Conservation (phyloP, 805 yeast species). For the Wickerhamomyces bisporus region DNA sequence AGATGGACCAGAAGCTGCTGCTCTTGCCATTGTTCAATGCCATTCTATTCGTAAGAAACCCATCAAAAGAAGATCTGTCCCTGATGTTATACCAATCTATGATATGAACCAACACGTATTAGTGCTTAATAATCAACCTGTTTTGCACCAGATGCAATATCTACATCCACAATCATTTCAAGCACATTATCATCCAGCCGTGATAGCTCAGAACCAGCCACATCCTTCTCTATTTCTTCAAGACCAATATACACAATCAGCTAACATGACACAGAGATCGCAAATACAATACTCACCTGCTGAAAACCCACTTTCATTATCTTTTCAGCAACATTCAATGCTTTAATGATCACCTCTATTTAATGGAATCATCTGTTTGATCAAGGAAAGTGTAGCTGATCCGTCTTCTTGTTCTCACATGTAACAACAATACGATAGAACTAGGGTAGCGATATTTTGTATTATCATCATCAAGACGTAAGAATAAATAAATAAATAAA, state of each 20-base stretch:
- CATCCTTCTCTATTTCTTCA: not conserved
- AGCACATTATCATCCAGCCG: not conserved
- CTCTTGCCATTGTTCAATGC: constrained; percentile 16
- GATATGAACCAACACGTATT: not conserved
- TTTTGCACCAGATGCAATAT: not conserved
- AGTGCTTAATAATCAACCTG: not conserved
- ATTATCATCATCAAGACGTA: no score
- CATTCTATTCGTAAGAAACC: constrained; percentile 6
- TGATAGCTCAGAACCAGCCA: not conserved
- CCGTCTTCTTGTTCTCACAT: no score
- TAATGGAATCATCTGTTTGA: no score
- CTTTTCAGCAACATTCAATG: no score
- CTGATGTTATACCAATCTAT: not conserved
- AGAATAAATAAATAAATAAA: constrained; percentile 1
- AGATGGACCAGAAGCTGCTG: constrained; percentile 26
- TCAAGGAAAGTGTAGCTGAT: no score
- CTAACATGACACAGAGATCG: not conserved
- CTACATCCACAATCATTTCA: not conserved
- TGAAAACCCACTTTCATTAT: no score
- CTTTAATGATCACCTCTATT: no score
- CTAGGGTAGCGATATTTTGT: no score
- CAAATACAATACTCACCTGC: no score
- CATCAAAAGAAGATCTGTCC: constrained; percentile 4
- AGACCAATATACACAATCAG: not conserved
- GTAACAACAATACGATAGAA: no score